Conservation (phyloP, 352 stramenopile genomes). For the Phytopythium mirpurense region DNA sequence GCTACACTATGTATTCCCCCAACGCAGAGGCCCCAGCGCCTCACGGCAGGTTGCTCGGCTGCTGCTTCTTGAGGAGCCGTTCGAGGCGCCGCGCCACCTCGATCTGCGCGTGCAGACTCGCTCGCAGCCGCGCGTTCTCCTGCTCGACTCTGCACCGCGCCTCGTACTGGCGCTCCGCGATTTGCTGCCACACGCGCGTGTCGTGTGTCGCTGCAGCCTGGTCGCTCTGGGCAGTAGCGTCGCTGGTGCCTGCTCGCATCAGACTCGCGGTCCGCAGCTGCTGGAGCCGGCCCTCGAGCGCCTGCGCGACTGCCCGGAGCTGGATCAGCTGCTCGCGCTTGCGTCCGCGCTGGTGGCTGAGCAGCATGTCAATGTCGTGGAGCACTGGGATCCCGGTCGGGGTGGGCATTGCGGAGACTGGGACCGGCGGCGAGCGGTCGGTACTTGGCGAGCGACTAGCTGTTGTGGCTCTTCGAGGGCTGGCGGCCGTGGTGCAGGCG, state of each 20-base stretch:
- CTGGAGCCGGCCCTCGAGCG: constrained; percentile 13
- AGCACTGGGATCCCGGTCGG: not conserved
- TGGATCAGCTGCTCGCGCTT: constrained; percentile 23
- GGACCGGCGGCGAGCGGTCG: not conserved
- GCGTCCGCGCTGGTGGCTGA: constrained; percentile 9
- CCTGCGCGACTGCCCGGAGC: constrained; percentile 12
- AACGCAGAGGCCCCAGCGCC: not conserved
- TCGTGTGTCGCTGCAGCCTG: not conserved
- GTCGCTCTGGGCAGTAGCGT: too few species aligned
- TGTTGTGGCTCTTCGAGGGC: too few species aligned
- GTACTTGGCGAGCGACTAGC: not conserved
- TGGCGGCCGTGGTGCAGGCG: not conserved
- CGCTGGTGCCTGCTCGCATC: not conserved
- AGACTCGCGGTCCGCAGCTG: not conserved
- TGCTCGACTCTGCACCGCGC: constrained; percentile 4
- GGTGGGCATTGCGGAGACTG: not conserved
- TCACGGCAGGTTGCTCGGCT: constrained; percentile 5
- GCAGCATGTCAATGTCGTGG: constrained; percentile 5
- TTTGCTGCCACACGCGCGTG: constrained; percentile 3
- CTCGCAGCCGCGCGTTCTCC: constrained; percentile 5
- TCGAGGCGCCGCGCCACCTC: constrained; percentile 5
- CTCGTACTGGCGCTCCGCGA: constrained; percentile 8
- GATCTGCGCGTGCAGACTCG: constrained; percentile 7
- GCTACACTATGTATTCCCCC: not conserved
- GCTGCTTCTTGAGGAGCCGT: constrained; percentile 4